A percentile compares a stretch with the other conserved stretches of the same genome.
phyloP scores from a whole-genome alignment of 2,329 filamentous ascomycete genomes.

The Alternaria alternata region DNA sequence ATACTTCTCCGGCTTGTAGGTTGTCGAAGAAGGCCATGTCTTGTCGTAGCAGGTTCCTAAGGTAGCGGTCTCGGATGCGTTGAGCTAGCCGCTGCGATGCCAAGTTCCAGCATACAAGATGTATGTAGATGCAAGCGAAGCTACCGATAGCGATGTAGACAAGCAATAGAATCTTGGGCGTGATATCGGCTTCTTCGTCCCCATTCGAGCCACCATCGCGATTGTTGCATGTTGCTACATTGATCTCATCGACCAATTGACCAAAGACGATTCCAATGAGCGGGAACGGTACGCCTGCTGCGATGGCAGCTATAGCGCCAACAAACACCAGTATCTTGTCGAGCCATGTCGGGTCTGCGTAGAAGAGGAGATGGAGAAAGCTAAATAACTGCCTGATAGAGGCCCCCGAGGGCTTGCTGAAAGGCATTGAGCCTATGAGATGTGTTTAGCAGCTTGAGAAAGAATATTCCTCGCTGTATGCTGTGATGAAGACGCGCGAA shows the following conservation, averaged over 20 bases:
- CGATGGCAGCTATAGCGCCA: slow-evolving; percentile 59
- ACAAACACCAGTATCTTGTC: slow-evolving; percentile 46
- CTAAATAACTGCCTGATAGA: slow-evolving; percentile 42
- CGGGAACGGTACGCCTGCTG: slow-evolving; percentile 69
- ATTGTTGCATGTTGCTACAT: slow-evolving; percentile 62
- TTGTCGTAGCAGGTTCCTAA: slow-evolving; percentile 66
- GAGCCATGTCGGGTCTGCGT: slow-evolving; percentile 49
- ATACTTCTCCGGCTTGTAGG: slow-evolving; percentile 68
- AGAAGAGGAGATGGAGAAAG: slow-evolving; percentile 47
- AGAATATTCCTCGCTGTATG: slow-evolving; percentile 22
- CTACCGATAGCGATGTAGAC: slow-evolving; percentile 71
- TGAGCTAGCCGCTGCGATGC: slow-evolving; percentile 70
- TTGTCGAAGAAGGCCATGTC: slow-evolving; percentile 71
- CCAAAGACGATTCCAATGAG: slow-evolving; percentile 71
- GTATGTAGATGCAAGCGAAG: slow-evolving; percentile 70
- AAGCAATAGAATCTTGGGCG: slow-evolving; percentile 66
- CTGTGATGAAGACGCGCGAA: slow-evolving; percentile 32
- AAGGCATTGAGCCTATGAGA: slow-evolving; percentile 33
- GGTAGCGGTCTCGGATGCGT: slow-evolving; percentile 68
- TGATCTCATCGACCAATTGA: slow-evolving; percentile 69
- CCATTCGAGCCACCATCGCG: slow-evolving; percentile 24
- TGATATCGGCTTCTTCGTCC: slow-evolving; percentile 56
- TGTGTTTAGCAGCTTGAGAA: slow-evolving; percentile 19
- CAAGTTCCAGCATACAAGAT: slow-evolving; percentile 70
- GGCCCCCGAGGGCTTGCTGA: slow-evolving; percentile 37